Conservation (phyloP, 805 yeast species). For the Clavispora fructus region DNA sequence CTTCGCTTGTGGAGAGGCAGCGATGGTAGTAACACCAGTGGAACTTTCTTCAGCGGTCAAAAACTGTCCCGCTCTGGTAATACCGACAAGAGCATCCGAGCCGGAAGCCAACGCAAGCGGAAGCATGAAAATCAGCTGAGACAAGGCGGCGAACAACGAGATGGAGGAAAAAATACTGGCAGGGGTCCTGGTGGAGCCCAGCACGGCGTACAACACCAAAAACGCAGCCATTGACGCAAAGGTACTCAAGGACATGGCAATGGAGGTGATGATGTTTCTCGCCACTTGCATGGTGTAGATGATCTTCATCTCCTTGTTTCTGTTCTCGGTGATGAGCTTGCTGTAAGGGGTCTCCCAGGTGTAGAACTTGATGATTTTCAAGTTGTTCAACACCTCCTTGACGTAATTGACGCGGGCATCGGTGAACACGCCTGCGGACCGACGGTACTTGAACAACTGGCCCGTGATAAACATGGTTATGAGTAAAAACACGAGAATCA, state of each 20-base stretch:
- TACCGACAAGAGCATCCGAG: slow-evolving; percentile 61
- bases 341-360: slow-evolving; percentile 88
- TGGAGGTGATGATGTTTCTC: slow-evolving; percentile 58
- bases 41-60: slow-evolving; percentile 43
- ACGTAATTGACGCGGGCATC: slow-evolving; percentile 72
- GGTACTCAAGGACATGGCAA: slow-evolving; percentile 62
- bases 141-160: slow-evolving; percentile 57
- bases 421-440: slow-evolving; percentile 55
- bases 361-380: slow-evolving; percentile 80
- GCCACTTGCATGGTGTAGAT: slow-evolving; percentile 60
- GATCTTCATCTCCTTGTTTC: slow-evolving; percentile 57
- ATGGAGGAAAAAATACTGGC: slow-evolving; percentile 68
- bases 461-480: slow-evolving; percentile 44
- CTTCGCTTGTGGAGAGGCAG: slow-evolving; percentile 19
- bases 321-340: slow-evolving; percentile 45
- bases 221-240: slow-evolving; percentile 62
- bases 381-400: slow-evolving; percentile 71
- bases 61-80: slow-evolving; percentile 51
- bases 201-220: slow-evolving; percentile 31
- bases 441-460: slow-evolving; percentile 50
- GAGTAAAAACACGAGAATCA: slow-evolving; percentile 47
- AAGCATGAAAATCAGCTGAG: slow-evolving; percentile 59
- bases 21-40: slow-evolving; percentile 24
- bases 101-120: slow-evolving; percentile 68
- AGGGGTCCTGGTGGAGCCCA: slow-evolving; percentile 35